Conservation (phyloP, 306 rosid genomes). For the Quercus bicolor region DNA sequence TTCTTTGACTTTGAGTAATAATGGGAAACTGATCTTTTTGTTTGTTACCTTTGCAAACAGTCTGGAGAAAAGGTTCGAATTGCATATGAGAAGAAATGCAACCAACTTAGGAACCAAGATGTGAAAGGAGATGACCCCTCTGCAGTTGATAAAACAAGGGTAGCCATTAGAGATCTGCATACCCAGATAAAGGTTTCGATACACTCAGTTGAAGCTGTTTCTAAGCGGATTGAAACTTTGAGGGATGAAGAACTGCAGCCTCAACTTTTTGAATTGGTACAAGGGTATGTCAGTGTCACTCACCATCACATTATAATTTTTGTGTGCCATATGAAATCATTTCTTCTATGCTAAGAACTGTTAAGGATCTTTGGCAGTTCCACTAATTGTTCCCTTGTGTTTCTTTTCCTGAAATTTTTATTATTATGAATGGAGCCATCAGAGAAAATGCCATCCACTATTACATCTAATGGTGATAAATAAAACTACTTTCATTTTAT, state of each 20-base stretch:
- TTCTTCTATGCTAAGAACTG: slow-evolving; percentile 8
- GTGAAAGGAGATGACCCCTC: slow-evolving; percentile 67
- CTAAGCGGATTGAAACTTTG: slow-evolving; percentile 73
- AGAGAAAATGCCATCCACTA: background rate
- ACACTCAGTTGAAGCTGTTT: slow-evolving; percentile 82
- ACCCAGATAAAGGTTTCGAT: slow-evolving; percentile 88
- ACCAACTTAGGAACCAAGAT: slow-evolving; percentile 67
- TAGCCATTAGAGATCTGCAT: slow-evolving; percentile 66
- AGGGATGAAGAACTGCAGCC: slow-evolving; percentile 91
- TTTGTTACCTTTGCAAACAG: slow-evolving; percentile 44
- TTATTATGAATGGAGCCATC: background rate
- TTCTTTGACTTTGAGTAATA: background rate
- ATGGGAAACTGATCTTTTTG: slow-evolving; percentile 20
- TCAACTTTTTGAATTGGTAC: slow-evolving; percentile 71
- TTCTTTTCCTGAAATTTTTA: background rate
- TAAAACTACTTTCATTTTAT: background rate
- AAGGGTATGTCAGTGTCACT: slow-evolving; percentile 51
- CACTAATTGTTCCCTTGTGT: slow-evolving; percentile 2
- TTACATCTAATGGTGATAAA: background rate
- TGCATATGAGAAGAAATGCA: slow-evolving; percentile 76
- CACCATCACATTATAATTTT: background rate
- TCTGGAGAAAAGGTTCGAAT: slow-evolving; percentile 78
- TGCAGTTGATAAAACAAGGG: slow-evolving; percentile 68
- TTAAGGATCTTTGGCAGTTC: background rate
- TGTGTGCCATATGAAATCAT: background rate